A percentile compares a stretch with the other conserved stretches of the same genome.
Conservation (phyloP, 2,329 filamentous ascomycete genomes). For the Colletotrichum scovillei region DNA sequence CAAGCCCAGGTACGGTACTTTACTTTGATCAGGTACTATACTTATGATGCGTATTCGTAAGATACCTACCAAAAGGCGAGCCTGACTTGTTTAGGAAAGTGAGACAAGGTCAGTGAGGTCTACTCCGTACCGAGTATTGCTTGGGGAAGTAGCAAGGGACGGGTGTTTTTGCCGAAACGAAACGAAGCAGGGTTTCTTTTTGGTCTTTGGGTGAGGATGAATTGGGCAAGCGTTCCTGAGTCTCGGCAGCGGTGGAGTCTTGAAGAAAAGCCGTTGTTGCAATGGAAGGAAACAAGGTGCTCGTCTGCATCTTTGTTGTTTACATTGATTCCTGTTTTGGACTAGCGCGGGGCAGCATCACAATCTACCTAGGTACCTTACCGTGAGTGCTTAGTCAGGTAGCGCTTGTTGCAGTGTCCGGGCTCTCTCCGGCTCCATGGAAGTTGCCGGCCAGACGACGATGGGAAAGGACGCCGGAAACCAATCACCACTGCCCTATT, state of each 20-base stretch:
- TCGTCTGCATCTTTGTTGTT: constrained; percentile 22
- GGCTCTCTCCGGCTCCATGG: constrained; percentile 1
- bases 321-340: constrained; percentile 25
- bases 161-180: neutral
- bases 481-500: constrained; percentile 21
- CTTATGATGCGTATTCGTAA: no score
- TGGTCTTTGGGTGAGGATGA: neutral
- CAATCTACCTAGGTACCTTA: no score
- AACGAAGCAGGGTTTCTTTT: neutral
- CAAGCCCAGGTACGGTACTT: neutral
- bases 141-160: neutral
- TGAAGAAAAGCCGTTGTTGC: constrained; percentile 26
- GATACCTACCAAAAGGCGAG: neutral
- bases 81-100: neutral
- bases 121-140: neutral
- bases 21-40: neutral
- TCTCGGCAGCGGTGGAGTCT: constrained; percentile 8
- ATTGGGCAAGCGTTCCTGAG: constrained; percentile 3
- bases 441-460: constrained; percentile 1
- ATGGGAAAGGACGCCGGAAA: neutral
- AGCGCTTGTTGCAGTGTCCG: neutral
- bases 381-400: no score
- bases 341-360: constrained; percentile 20
- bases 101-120: neutral
- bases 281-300: constrained; percentile 1